phyloP scores from a whole-genome alignment of 176 grass and related monocot genomes.

The Phoenix dactylifera region DNA sequence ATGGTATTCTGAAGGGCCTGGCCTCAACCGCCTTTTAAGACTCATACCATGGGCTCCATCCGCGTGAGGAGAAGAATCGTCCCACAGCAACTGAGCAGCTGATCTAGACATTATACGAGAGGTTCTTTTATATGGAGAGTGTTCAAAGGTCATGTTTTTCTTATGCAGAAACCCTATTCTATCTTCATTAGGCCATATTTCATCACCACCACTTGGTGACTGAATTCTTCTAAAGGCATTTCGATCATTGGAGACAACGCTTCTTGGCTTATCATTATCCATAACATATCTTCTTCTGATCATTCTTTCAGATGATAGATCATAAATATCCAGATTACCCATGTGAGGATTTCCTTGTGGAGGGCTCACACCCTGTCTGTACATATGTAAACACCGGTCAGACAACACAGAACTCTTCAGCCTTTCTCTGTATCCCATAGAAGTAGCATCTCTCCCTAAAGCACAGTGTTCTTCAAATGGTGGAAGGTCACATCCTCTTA shows the following conservation, averaged over 20 bases:
- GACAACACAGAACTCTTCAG: conserved; percentile 23
- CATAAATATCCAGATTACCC: conserved; percentile 15
- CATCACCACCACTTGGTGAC: conserved; percentile 24
- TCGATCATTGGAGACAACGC: conserved; percentile 17
- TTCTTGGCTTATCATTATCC: conserved; percentile 31
- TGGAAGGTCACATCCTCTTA: conserved; percentile 13
- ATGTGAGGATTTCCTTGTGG: conserved; percentile 9
- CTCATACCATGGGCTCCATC: conserved; percentile 15
- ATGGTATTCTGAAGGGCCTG: conserved; percentile 18
- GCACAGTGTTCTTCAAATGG: conserved; percentile 22
- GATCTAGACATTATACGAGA: conserved; percentile 32
- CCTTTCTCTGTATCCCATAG: conserved; percentile 37
- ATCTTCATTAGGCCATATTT: conserved; percentile 21
- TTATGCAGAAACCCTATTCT: conserved; percentile 18
- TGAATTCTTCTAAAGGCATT: conserved; percentile 57
- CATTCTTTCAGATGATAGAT: conserved; percentile 15
- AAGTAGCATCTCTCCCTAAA: conserved; percentile 34
- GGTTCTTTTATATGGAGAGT: conserved; percentile 22
- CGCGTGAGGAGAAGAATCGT: neutral
- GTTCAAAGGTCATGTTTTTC: conserved; percentile 16
- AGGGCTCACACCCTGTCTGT: conserved; percentile 20
- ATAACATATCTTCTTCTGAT: conserved; percentile 6
- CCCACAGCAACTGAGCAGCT: conserved; percentile 1
- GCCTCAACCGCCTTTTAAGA: conserved; percentile 39
- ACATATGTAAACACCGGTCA: conserved; percentile 26